Conservation (phyloP, 208 protist species). For the Cochliopodium minus region DNA sequence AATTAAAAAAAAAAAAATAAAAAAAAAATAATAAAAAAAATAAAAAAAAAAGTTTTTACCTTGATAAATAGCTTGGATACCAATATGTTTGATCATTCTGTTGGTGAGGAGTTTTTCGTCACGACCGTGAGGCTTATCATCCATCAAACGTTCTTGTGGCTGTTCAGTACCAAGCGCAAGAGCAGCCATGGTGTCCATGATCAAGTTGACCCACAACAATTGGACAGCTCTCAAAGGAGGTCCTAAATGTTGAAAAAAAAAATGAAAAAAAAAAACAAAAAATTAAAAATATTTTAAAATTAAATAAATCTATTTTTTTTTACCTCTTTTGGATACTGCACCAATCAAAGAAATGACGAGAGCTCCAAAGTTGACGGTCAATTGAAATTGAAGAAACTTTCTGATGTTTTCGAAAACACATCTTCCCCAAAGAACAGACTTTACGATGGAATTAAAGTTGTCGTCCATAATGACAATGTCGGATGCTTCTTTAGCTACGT, state of each 20-base stretch:
- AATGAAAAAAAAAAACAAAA: background rate
- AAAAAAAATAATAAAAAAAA: too few species aligned
- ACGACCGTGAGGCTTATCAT: conserved; percentile 13
- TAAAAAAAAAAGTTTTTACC: too few species aligned
- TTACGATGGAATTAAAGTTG: conserved; percentile 69
- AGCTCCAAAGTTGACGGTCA: conserved; percentile 73
- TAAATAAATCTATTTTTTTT: background rate
- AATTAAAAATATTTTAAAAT: background rate
- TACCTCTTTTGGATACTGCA: conserved; percentile 38
- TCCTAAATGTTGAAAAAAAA: conserved; percentile 28
- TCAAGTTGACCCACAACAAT: conserved; percentile 95
- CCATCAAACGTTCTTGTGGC: conserved; percentile 55
- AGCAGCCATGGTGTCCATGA: conserved; percentile 94
- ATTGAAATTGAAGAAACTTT: conserved; percentile 93
- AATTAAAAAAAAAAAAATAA: too few species aligned
- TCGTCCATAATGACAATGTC: conserved; percentile 81
- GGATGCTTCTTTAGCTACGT: conserved; percentile 70
- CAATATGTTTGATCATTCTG: background rate
- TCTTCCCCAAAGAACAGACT: conserved; percentile 66
- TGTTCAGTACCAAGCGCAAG: conserved; percentile 85
- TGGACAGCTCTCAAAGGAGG: conserved; percentile 74
- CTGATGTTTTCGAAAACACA: conserved; percentile 74
- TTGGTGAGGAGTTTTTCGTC: background rate
- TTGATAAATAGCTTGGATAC: background rate
- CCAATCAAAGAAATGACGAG: conserved; percentile 60